Evolutionary conservation across 768 basidiomycete genomes (phyloP), one percentile per base, ranked within the genome.

Genomic region (Cyathus striatus): DNA sequence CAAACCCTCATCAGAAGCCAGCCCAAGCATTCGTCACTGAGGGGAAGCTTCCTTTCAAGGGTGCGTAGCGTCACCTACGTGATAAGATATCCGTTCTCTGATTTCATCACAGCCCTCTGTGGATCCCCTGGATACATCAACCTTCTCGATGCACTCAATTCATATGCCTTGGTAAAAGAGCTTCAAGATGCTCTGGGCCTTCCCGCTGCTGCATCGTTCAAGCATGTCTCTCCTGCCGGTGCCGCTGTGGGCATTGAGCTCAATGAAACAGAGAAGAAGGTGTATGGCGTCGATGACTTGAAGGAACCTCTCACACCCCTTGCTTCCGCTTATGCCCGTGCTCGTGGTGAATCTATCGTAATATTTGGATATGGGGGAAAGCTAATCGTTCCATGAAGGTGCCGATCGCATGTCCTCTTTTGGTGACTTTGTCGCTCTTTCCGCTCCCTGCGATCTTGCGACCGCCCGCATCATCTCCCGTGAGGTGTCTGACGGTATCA

Each of bases 371-470:
- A n/a, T n/a, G n/a, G n/a, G n/a, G n/a, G n/a, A n/a, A n/a, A n/a
- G n/a, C n/a, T n/a, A n/a, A n/a, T n/a, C n/a, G n/a, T n/a, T n/a
- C n/a, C n/a, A n/a, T 50, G 5, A 50, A 90, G 89, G 93, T 44
- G 95, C 96, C 18, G 96, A 99, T 61, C 83, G 96, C 42, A 99
- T 99, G 96, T 97, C 95, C 1, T 97, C 95, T 2, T 99, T 98
- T 60, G 96, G 96, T 4, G 96, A 99, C 68, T 99, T 98, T 61
- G 94, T 99, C 54, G 96, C 93, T 0, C 75, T 99, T 9, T 96
- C 93, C 14, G 83, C 86, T 21, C 80, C 84, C 16, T 96, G 94
- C 66, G 96, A 99, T 59, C 70, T 93, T 26, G 86, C 90, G 1
- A 98, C 96, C 6, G 96, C 96, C 33, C 84, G 82, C 50, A 94